Base-by-base conservation (phyloP, 73 alveolate species). In the Paramecium sonneborni region DNA sequence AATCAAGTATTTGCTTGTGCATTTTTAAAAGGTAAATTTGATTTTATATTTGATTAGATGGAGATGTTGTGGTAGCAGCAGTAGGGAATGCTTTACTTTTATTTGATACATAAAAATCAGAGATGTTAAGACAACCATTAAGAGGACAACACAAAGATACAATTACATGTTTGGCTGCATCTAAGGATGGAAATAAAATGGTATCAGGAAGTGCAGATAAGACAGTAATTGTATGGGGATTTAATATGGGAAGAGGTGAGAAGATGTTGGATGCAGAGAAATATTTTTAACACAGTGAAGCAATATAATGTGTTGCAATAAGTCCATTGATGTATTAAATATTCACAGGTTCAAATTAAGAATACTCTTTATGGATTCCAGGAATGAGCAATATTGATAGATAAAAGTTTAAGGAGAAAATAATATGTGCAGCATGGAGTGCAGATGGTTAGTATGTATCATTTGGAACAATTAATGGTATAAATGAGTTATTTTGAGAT, bases 381-480 rank as follows among this genome's bases (percentile, higher is more conserved):
- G 94, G 87, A 37, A 28, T 32, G 43, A 14, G 43, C 3, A 43
- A 72, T 26, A 88, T 88, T 28, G 94, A 88, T 26, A 88, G 74
- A 48, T 70, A 76, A 26, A 88, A 88, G 58, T 88, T 14, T 23
- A 88, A 88, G 26, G 94, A 88, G 34, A 88, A 88, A 70, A 72
- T 88, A 15, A 46, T 88, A 26, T 56, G 69, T 70, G 67, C 85
- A 14, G 94, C 91, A 44, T 88, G 94, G 94, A 88, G 94, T 70
- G 85, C 85, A 23, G 94, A 88, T 88, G 94, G 94, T 0, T 10
- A 69, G 18, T 38, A 38, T 38, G 44, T 88, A 3, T 52, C 88
- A 37, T 88, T 88, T 88, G 94, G 94, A 24, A 88, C 94, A 12
- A 28, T 88, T 26, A 82, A 44, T 32, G 94, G 94, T 69, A 70